Evolutionary conservation across 805 yeast genomes (phyloP).

Genomic region (Tetrapisispora namnaoensis): DNA sequence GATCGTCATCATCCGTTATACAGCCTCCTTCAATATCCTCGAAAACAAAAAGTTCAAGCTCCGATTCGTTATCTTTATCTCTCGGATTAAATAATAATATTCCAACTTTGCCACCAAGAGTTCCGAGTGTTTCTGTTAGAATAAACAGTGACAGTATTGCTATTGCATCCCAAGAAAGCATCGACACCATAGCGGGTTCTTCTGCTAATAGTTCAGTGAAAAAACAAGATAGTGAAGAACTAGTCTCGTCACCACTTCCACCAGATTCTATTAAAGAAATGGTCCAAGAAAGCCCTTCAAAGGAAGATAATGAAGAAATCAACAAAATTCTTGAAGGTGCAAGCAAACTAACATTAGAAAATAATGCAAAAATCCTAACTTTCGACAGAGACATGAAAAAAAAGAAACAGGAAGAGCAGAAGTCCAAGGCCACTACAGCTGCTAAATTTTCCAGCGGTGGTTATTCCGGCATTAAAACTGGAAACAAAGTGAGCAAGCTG

Average conservation of each 20-base stretch:
- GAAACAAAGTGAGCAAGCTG: constrained; percentile 50
- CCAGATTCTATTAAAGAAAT: constrained; percentile 11
- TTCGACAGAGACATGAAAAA: constrained; percentile 24
- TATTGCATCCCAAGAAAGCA: background rate
- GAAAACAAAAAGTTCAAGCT: background rate
- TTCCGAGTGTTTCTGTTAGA: constrained; percentile 10
- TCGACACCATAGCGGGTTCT: background rate
- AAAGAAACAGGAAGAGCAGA: constrained; percentile 11
- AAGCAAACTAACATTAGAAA: constrained; percentile 3
- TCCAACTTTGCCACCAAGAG: constrained; percentile 8
- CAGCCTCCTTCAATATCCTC: constrained; percentile 7
- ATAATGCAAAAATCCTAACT: constrained; percentile 18
- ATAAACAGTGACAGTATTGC: constrained; percentile 12
- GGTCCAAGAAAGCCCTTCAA: constrained; percentile 12
- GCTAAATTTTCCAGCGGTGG: constrained; percentile 28
- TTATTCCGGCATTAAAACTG: constrained; percentile 37
- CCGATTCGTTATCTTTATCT: constrained; percentile 4
- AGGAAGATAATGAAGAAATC: constrained; percentile 5
- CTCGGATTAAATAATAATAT: constrained; percentile 1
- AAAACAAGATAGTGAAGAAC: background rate
- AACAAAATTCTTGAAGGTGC: constrained; percentile 1
- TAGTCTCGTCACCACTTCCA: background rate
- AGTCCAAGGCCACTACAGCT: constrained; percentile 5
- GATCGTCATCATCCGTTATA: background rate
- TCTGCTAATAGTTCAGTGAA: background rate